Base-by-base conservation (phyloP, 2,329 filamentous ascomycete genomes). In the Alternaria panax region DNA sequence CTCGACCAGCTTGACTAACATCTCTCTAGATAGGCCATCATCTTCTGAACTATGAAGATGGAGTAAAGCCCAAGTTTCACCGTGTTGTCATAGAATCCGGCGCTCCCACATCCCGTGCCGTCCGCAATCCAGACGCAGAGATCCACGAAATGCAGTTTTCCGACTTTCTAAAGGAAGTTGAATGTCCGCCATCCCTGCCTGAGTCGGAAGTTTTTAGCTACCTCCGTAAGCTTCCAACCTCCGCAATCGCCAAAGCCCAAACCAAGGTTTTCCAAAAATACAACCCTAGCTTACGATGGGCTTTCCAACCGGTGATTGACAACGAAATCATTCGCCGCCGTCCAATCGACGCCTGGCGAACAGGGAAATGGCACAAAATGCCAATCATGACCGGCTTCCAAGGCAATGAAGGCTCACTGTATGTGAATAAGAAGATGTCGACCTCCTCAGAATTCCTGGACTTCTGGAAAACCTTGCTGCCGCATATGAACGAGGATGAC, bases 241-340 rank as follows among this genome's bases (percentile, higher is more conserved):
- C 73, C 0, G 64, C 57, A 0, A 70, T 84, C 12, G 77, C 74
- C 7, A 66, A 73, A 8, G 81, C 81, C 4, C 80, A 81, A 41
- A 78, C 74, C 9, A 71, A 67, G 2, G 75, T 83, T 0, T 84
- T 83, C 52, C 76, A 81, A 53, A 75, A 75, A 40, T 83, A 82
- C 61, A 82, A 82, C 34, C 78, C 80, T 0, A 81, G 79, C 8
- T 69, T 83, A 0, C 74, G 80, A 27, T 84, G 82, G 82, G 81
- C 90, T 0, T 92, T 91, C 78, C 90, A 91, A 67, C 89, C 89
- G 7, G 86, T 88, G 34, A 85, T 92, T 57, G 88, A 90, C 68
- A 84, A 84, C 4, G 83, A 85, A 12, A 74, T 88, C 14, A 86
- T 92, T 53, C 80, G 83, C 2, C 80, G 83, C 25, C 77, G 84